Evolutionary conservation across 106 monocot genomes (phyloP), one percentile per base, ranked within the genome.

Genomic region (Vanilla planifolia): DNA sequence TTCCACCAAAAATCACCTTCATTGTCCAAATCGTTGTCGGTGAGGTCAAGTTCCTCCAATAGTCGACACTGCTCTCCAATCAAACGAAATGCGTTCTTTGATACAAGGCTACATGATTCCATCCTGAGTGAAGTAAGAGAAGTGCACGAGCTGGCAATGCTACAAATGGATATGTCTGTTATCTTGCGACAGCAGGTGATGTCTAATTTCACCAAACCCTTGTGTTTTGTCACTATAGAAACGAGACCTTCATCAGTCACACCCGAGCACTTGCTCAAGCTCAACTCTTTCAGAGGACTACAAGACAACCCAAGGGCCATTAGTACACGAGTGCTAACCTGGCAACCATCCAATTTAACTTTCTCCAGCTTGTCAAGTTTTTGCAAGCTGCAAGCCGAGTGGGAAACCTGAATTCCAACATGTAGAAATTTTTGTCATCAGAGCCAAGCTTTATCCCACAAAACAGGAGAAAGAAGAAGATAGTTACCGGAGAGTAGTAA

Each of bases 11-110:
- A 21, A 57, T 8, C 8, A 86, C 92, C 92, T 75, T 92, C 75
- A 76, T 84, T 67, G 13, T 92, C 92, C 36, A 92, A 60, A 59
- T 92, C 84, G 66, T 59, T 87, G 61, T 92, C 92, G 11, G 87
- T 92, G 30, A 92, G 67, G 28, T 92, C 87, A 33, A 92, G 58
- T 41, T 87, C 92, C 66, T 92, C 84, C 65, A 92, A 45, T 2
- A 74, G 67, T 56, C 2, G 67, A 47, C 92, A 86, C 34, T 33
- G 67, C 27, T 72, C 62, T 55, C 92, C 87, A 66, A 92, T 78
- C 58, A 78, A 70, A 33, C 57, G 15, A 34, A 83, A 80, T n/a
- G 75, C 77, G 30, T 71, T 43, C 48, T 66, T 71, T 0, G 77
- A 70, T n/a, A 92, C 70, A 19, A 64, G 63, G 35, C 37, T 62